Evolutionary conservation across 2,329 filamentous ascomycete species (phyloP).

Genomic region (Penicillium sp.): DNA sequence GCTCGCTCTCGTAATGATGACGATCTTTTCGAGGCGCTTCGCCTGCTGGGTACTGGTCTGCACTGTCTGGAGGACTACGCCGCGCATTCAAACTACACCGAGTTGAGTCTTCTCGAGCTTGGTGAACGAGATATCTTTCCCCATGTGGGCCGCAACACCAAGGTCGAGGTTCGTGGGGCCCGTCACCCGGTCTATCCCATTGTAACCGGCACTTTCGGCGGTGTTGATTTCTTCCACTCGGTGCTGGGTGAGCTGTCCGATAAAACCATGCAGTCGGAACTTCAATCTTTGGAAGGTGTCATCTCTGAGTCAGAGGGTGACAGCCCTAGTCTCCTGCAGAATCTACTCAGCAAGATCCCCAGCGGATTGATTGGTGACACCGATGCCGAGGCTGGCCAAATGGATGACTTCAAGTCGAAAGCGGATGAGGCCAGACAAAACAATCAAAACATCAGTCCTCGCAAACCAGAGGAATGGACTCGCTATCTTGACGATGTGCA

Average conservation of each 20-base stretch:
- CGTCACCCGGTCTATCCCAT: constrained; percentile 73
- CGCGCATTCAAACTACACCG: constrained; percentile 91
- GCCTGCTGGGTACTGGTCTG: constrained; percentile 82
- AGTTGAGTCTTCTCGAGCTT: constrained; percentile 84
- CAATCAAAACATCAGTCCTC: constrained; percentile 73
- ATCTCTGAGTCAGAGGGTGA: constrained; percentile 66
- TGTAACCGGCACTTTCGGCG: constrained; percentile 90
- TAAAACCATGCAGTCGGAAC: constrained; percentile 88
- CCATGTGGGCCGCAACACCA: constrained; percentile 78
- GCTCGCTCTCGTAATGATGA: constrained; percentile 66
- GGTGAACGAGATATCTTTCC: constrained; percentile 83
- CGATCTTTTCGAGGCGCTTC: constrained; percentile 86
- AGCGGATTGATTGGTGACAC: constrained; percentile 76
- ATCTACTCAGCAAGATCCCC: constrained; percentile 81
- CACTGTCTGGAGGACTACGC: constrained; percentile 93
- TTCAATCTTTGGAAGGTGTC: constrained; percentile 84
- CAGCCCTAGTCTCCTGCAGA: constrained; percentile 71
- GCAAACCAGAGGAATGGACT: constrained; percentile 82
- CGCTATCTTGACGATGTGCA: constrained; percentile 74
- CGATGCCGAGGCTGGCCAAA: constrained; percentile 66
- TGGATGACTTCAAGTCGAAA: constrained; percentile 79
- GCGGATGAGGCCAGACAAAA: constrained; percentile 75
- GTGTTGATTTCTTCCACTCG: constrained; percentile 91
- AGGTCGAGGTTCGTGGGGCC: constrained; percentile 70
- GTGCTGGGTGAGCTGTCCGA: constrained; percentile 80